These are phyloP conservation scores for Penicillium parvum DNA, from an alignment of 495 filamentous ascomycete species.

Conservation along the genomic window DNA sequence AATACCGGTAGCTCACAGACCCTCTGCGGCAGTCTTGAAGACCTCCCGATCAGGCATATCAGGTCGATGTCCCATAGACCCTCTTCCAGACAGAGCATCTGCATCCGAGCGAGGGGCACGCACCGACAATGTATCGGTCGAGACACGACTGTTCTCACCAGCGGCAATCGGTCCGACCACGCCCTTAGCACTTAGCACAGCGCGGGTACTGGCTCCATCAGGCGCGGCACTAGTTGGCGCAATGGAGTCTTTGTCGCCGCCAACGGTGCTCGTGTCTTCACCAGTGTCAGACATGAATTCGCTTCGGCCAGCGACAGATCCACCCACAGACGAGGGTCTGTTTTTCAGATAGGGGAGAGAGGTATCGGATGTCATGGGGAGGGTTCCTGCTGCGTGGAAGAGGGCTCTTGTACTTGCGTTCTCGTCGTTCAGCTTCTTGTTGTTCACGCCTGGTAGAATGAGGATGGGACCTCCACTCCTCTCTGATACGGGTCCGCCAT, in stretches of 20 bases:
- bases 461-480: constrained; percentile 28
- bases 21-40: constrained; percentile 26
- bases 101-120: constrained; percentile 3
- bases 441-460: constrained; percentile 30
- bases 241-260: constrained; percentile 28
- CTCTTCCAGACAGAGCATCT: constrained; percentile 2
- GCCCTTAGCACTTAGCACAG: constrained; percentile 30
- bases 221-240: constrained; percentile 14
- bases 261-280: constrained; percentile 30
- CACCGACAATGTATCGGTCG: constrained; percentile 28
- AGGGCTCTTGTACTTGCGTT: constrained; percentile 36
- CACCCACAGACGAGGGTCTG: constrained; percentile 25
- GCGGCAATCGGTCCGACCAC: constrained; percentile 18
- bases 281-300: constrained; percentile 28
- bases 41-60: constrained; percentile 30
- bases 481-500: constrained; percentile 8
- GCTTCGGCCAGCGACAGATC: constrained; percentile 30
- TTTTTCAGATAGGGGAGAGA: constrained; percentile 16
- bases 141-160: constrained; percentile 20
- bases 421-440: constrained; percentile 25
- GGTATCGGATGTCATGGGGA: constrained; percentile 24
- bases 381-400: constrained; percentile 31
- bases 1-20: too few relatives aligned
- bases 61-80: constrained; percentile 19
- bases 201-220: constrained; percentile 37